A percentile compares a stretch with the other conserved stretches of the same genome.
These are phyloP conservation scores for Candida michaelii DNA, from an alignment of 805 yeast genomes.

Conservation along the genomic window DNA sequence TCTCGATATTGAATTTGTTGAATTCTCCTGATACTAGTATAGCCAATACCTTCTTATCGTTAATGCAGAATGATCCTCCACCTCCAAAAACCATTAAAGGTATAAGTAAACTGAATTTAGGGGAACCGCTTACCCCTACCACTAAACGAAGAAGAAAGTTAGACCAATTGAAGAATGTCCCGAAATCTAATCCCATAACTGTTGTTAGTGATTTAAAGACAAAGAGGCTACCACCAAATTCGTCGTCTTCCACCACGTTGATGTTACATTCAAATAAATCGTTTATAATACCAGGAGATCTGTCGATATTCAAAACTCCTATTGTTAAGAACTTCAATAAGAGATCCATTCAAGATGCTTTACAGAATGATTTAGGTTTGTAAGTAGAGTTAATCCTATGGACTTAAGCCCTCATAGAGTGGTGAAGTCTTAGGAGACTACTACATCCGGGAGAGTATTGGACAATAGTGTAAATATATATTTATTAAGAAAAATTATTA, in stretches of 20 bases:
- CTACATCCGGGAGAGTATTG: too few species aligned
- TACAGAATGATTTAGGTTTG: constrained; percentile 20
- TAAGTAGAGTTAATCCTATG: neutral
- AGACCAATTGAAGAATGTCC: constrained; percentile 13
- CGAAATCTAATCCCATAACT: constrained; percentile 23
- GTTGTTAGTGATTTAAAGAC: constrained; percentile 26
- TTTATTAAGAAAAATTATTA: constrained; percentile 4
- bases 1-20: constrained; percentile 19
- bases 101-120: constrained; percentile 11
- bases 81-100: constrained; percentile 6
- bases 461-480: too few species aligned
- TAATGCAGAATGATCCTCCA: constrained; percentile 6
- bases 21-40: constrained; percentile 29
- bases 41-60: constrained; percentile 25
- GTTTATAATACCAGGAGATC: constrained; percentile 44
- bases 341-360: constrained; percentile 48
- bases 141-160: constrained; percentile 11
- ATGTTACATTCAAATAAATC: constrained; percentile 44
- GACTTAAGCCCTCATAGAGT: neutral
- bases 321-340: constrained; percentile 43
- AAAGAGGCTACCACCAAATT: constrained; percentile 30
- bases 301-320: constrained; percentile 35
- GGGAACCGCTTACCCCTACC: constrained; percentile 10
- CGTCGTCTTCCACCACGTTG: constrained; percentile 32
- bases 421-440: neutral